Evolutionary conservation across 345 rosid species (phyloP).

Genomic region (Conringia planisiliqua): DNA sequence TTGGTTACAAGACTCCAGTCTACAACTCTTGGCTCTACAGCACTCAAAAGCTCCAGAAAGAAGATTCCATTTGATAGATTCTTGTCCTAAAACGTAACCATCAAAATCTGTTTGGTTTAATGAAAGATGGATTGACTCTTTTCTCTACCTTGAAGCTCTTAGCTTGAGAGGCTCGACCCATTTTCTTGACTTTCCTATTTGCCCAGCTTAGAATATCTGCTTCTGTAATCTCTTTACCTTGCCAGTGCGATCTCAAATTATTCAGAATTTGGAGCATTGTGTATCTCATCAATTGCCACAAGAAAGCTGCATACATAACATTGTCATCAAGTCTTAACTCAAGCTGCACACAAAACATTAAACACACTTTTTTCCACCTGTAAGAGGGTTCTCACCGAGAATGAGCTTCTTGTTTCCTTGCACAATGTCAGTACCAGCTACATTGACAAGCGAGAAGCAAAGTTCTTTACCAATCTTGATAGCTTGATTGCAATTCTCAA

Average conservation of each 20-base stretch:
- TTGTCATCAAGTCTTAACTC: neutral
- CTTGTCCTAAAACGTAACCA: slow-evolving; percentile 50
- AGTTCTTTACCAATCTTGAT: slow-evolving; percentile 72
- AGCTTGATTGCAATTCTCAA: slow-evolving; percentile 87
- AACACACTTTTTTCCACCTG: neutral
- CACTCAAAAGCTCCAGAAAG: slow-evolving; percentile 76
- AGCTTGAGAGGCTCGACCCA: slow-evolving; percentile 55
- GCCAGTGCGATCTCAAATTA: slow-evolving; percentile 65
- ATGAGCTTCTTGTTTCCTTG: slow-evolving; percentile 64
- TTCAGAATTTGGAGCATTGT: slow-evolving; percentile 78
- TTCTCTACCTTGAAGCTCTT: slow-evolving; percentile 78
- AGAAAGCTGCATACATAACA: slow-evolving; percentile 19
- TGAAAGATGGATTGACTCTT: neutral
- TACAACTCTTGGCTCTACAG: slow-evolving; percentile 85
- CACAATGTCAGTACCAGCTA: slow-evolving; percentile 83
- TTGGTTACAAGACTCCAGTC: slow-evolving; percentile 76
- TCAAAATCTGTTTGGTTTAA: neutral
- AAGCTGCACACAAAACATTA: neutral
- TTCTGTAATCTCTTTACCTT: slow-evolving; percentile 82
- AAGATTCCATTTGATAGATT: slow-evolving; percentile 68
- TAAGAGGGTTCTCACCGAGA: slow-evolving; percentile 42
- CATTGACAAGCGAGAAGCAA: slow-evolving; percentile 79
- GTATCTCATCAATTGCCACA: slow-evolving; percentile 92
- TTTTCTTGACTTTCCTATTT: slow-evolving; percentile 68
- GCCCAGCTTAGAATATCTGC: slow-evolving; percentile 85